A percentile compares a stretch with the other conserved stretches of the same genome.
These are phyloP conservation scores for Aspergillus texensis DNA, from an alignment of 2,329 filamentous ascomycete genomes.

Conservation along the genomic window DNA sequence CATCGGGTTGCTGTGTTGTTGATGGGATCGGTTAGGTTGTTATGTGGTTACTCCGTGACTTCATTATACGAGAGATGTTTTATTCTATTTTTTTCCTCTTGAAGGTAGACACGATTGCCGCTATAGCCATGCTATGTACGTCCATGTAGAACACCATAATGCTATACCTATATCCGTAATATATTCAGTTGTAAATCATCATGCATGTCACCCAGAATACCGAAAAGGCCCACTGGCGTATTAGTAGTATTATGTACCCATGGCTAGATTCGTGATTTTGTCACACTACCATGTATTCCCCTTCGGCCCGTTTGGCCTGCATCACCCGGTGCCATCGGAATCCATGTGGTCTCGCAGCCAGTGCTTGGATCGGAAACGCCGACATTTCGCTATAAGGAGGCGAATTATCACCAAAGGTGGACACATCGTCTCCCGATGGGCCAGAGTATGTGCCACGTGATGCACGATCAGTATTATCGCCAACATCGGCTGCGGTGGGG, in stretches of 20 bases:
- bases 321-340: slow-evolving; percentile 44
- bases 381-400: slow-evolving; percentile 17
- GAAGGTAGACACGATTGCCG: background rate
- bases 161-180: background rate
- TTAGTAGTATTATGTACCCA: background rate
- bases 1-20: background rate
- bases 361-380: background rate
- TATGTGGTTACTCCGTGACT: background rate
- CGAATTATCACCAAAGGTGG: slow-evolving; percentile 1
- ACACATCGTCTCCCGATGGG: background rate
- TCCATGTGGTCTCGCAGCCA: slow-evolving; percentile 23
- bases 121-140: background rate
- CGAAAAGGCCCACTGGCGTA: background rate
- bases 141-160: background rate
- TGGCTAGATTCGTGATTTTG: background rate
- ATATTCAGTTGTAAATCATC: slow-evolving; percentile 1
- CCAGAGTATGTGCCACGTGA: background rate
- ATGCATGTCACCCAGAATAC: background rate
- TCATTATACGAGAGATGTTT: background rate
- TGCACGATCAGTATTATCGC: background rate
- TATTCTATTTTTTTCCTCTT: background rate
- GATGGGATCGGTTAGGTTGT: background rate
- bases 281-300: slow-evolving; percentile 45
- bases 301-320: slow-evolving; percentile 39
- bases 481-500: slow-evolving; percentile 6